Percentiles rank a stretch among this genome's conserved stretches.
Conservation (phyloP, 176 grass and related monocot genomes). For the Puccinellia tenuiflora region DNA sequence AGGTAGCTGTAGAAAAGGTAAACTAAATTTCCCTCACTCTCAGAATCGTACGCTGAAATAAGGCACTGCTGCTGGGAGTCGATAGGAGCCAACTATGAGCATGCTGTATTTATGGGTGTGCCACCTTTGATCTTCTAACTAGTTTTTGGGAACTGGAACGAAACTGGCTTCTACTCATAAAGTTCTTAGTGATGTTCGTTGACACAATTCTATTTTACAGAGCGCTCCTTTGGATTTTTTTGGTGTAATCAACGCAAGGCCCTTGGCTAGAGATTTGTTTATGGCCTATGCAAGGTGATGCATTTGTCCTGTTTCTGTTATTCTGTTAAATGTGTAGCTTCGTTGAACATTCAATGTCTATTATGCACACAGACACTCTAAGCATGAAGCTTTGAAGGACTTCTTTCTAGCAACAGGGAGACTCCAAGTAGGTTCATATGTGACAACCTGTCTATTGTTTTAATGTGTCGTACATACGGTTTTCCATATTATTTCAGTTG, state of each 20-base stretch:
- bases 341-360: conserved; percentile 22
- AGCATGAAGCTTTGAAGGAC: conserved; percentile 96
- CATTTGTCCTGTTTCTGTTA: neutral
- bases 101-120: neutral
- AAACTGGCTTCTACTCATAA: neutral
- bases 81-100: neutral
- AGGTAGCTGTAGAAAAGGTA: conserved; percentile 63
- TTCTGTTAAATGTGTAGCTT: conserved; percentile 3
- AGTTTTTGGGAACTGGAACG: neutral
- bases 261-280: conserved; percentile 96
- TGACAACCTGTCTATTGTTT: conserved; percentile 11
- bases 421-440: conserved; percentile 68
- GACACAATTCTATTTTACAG: conserved; percentile 50
- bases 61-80: neutral
- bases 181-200: neutral
- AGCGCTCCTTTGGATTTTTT: conserved; percentile 85
- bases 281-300: conserved; percentile 85
- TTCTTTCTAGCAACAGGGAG: conserved; percentile 91
- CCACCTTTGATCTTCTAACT: conserved; percentile 12
- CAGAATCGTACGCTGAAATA: neutral
- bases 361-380: conserved; percentile 58
- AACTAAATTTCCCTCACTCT: conserved; percentile 7
- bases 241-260: conserved; percentile 87
- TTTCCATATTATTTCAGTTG: conserved; percentile 17
- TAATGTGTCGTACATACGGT: neutral